These are phyloP conservation scores for Phytophthora cryptogea DNA, from an alignment of 352 stramenopile species.

Conservation along the genomic window DNA sequence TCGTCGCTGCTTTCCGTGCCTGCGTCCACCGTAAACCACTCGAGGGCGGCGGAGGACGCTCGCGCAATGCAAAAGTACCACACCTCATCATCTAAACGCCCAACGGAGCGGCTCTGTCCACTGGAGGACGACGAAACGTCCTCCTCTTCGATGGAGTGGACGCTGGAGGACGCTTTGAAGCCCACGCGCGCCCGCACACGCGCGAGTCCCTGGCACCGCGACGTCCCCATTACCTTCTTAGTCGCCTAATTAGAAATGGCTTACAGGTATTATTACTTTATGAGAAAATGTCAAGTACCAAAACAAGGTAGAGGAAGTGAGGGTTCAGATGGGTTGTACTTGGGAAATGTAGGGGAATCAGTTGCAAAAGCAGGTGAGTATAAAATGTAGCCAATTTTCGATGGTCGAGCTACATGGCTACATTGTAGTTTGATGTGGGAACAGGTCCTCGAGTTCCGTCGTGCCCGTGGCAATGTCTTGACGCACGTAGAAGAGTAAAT, in stretches of 20 bases:
- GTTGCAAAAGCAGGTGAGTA: conserved; percentile 6
- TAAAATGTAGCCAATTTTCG: conserved; percentile 1
- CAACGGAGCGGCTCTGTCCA: conserved; percentile 13
- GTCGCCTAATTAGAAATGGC: no score
- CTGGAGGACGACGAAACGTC: conserved; percentile 7
- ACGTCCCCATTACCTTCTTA: conserved; percentile 17
- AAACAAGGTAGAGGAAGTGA: not conserved
- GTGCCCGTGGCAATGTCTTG: conserved; percentile 44
- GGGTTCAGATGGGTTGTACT: conserved; percentile 18
- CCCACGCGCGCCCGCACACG: conserved; percentile 43
- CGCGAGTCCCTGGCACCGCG: conserved; percentile 43
- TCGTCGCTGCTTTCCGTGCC: conserved; percentile 39
- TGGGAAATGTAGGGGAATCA: conserved; percentile 18
- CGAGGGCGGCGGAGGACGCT: conserved; percentile 23
- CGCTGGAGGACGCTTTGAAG: conserved; percentile 17
- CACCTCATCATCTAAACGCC: conserved; percentile 39
- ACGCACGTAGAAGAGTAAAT: conserved; percentile 77
- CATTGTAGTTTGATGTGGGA: conserved; percentile 25
- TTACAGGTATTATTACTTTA: no score
- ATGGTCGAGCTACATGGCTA: conserved; percentile 9
- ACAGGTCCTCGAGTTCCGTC: conserved; percentile 36
- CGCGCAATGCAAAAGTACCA: conserved; percentile 55
- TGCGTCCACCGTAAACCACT: conserved; percentile 49
- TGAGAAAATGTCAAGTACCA: not conserved
- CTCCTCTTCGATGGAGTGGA: conserved; percentile 12